Base-by-base conservation (phyloP, 2,329 filamentous ascomycete genomes). In the Pestalotiopsis sp. region DNA sequence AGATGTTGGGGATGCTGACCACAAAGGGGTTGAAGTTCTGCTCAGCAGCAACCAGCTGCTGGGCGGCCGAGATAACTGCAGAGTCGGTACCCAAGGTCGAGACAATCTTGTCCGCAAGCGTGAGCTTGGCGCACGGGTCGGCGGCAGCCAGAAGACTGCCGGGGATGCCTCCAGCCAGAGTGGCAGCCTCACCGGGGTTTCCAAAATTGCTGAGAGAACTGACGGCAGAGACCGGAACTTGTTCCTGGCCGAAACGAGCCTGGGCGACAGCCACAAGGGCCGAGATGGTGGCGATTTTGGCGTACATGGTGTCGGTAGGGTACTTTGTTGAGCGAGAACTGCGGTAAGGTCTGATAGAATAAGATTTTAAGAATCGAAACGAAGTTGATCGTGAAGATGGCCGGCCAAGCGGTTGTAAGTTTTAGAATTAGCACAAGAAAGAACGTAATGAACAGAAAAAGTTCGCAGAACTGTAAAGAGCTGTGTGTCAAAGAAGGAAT, bases 1-100 rank as follows among this genome's bases (percentile, higher is more conserved):
- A 92, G 75, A 93, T 86, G 69, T 84, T 87, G 20, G 88, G 89
- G 40, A 88, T 83, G 73, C 81, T 81, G 70, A 86, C 84, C 67
- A 79, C 86, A 71, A 89, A 91, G 64, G 88, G 89, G 81, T 92
- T 92, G 82, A 91, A 91, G 85, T 92, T 92, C 79, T 91, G 89
- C 82, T 92, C 90, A 3, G 90, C 89, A 30, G 86, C 85, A 14
- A 92, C 89, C 48, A 92, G 83, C 17, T 85, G 85, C 68, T 84
- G 84, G 20, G 90, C 90, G 22, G 88, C 90, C 14, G 84, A 82
- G 68, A 92, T 81, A 71, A 89, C 88, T 69, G 84, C 80, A n/a
- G 83, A 78, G 71, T 88, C 87, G 59, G 80, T 84, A 65, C 90
- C 90, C 40, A 91, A 88, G 65, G 86, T 78, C 9, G 83, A 74